These are phyloP conservation scores for Fusarium foetens DNA, from an alignment of 2,329 filamentous ascomycete genomes.

Conservation along the genomic window DNA sequence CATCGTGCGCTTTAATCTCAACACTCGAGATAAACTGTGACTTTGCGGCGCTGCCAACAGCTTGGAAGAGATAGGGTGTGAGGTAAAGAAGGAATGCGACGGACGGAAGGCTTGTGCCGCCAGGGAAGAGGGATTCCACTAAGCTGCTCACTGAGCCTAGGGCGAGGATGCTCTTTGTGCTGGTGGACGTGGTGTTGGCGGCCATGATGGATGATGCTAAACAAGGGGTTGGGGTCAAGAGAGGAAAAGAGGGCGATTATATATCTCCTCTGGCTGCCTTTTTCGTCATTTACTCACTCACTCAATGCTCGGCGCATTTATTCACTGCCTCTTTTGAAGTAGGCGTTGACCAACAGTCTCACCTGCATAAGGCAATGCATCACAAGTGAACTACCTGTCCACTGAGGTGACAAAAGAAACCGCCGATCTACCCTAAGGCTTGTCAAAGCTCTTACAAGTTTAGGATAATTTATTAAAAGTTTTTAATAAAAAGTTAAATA, in stretches of 20 bases:
- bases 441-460: too few relatives aligned
- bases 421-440: rapidly evolving
- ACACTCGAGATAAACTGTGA: constrained; percentile 20
- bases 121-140: constrained; percentile 5
- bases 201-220: neutral
- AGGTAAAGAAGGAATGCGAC: constrained; percentile 1
- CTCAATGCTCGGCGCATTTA: neutral
- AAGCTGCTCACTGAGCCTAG: neutral
- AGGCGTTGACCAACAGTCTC: neutral
- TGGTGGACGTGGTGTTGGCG: neutral
- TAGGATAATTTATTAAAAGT: rapidly evolving
- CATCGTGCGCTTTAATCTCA: constrained; percentile 23
- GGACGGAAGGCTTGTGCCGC: neutral
- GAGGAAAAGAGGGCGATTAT: neutral
- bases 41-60: neutral
- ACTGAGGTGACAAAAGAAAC: neutral
- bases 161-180: neutral
- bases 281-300: neutral
- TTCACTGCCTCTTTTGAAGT: neutral
- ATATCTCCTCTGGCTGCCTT: neutral
- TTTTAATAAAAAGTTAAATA: rapidly evolving
- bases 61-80: constrained; percentile 5
- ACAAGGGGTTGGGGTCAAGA: neutral
- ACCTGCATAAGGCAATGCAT: constrained; percentile 3
- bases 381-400: neutral